A percentile compares a stretch with the other conserved stretches of the same genome.
phyloP scores from a whole-genome alignment of 169 alveolate genomes.

The Plasmodium vivax region DNA sequence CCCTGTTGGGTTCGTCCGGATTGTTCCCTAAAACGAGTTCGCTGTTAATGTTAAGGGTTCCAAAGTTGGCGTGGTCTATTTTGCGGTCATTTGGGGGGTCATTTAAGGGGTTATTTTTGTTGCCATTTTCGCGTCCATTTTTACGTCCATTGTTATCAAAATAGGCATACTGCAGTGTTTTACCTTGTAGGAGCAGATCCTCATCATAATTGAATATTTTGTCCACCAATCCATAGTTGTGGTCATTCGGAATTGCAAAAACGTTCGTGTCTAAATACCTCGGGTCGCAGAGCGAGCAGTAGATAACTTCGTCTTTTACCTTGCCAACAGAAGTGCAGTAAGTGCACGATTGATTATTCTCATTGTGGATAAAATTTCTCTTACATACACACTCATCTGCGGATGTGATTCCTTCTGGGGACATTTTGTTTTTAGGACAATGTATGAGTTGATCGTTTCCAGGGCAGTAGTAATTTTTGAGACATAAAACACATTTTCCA shows the following conservation, averaged over 20 bases:
- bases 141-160: conserved; percentile 1
- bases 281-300: conserved; percentile 54
- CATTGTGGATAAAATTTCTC: conserved; percentile 44
- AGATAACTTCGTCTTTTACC: conserved; percentile 26
- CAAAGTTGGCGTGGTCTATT: neutral
- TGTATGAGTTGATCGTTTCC: conserved; percentile 19
- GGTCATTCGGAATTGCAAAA: conserved; percentile 11
- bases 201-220: conserved; percentile 26
- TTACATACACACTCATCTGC: conserved; percentile 30
- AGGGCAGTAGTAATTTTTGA: conserved; percentile 71
- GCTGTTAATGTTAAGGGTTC: neutral
- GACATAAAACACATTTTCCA: conserved; percentile 77
- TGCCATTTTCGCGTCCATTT: neutral
- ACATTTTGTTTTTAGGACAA: conserved; percentile 27
- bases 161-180: conserved; percentile 31
- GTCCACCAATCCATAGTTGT: conserved; percentile 63
- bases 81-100: neutral
- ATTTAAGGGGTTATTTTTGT: neutral
- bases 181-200: conserved; percentile 23
- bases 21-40: neutral
- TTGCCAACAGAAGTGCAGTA: conserved; percentile 69
- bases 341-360: conserved; percentile 14
- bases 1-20: neutral
- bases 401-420: conserved; percentile 40
- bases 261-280: conserved; percentile 14